These are phyloP conservation scores for Microascus cirrosus DNA, from an alignment of 2,329 filamentous ascomycete species.

Conservation along the genomic window DNA sequence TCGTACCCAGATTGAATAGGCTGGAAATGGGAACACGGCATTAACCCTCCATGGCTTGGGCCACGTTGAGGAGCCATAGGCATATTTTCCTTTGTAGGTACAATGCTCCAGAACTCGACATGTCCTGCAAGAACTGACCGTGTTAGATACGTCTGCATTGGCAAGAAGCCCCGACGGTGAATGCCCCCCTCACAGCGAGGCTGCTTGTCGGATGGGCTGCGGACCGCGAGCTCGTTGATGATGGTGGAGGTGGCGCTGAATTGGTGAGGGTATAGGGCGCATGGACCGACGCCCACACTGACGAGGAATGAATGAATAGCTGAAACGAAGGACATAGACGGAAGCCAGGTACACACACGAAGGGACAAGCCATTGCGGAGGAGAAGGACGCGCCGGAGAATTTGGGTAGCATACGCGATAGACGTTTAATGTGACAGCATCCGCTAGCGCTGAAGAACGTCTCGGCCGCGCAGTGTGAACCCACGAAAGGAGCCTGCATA, in stretches of 20 bases:
- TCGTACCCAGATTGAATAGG: not conserved
- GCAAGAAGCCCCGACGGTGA: conserved; percentile 35
- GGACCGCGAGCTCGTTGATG: not conserved
- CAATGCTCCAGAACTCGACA: not conserved
- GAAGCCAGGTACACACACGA: too few species aligned
- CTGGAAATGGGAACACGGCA: not conserved
- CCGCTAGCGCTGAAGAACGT: not conserved
- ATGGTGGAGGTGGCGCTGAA: not conserved
- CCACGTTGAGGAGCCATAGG: conserved; percentile 20
- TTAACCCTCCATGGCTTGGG: not conserved
- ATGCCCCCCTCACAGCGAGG: not conserved
- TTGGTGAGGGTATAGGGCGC: too few species aligned
- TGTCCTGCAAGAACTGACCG: not conserved
- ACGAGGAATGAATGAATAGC: too few species aligned
- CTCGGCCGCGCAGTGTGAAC: not conserved
- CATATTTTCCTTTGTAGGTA: conserved; percentile 51
- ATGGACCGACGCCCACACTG: too few species aligned
- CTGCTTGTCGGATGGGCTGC: not conserved
- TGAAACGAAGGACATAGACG: too few species aligned
- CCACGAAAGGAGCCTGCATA: not conserved
- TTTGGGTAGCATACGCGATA: too few species aligned
- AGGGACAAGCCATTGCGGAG: too few species aligned
- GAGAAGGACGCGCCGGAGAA: too few species aligned
- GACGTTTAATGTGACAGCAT: not conserved
- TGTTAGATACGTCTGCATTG: conserved; percentile 51